Evolutionary conservation across 768 basidiomycete genomes (phyloP).

Genomic region (Nevesoporus exiguus): DNA sequence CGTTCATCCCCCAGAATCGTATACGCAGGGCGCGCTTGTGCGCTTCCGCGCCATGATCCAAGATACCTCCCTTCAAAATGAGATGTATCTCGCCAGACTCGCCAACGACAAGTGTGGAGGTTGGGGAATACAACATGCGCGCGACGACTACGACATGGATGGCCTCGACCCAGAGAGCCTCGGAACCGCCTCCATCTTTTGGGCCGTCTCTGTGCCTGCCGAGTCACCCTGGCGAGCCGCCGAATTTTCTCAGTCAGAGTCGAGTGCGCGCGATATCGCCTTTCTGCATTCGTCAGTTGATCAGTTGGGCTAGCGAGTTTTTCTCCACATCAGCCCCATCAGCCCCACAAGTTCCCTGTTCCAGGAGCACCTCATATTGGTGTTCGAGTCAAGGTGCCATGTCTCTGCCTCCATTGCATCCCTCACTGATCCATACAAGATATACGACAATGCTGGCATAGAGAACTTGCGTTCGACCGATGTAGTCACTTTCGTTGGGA

Average conservation of each 20-base stretch:
- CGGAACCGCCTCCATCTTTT: conserved; percentile 60
- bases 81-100: conserved; percentile 62
- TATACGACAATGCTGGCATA: conserved; percentile 49
- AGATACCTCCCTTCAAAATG: conserved; percentile 70
- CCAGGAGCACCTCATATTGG: conserved; percentile 57
- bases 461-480: conserved; percentile 59
- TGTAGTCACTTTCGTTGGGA: conserved; percentile 66
- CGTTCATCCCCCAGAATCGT: conserved; percentile 44
- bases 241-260: conserved; percentile 23
- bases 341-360: conserved; percentile 64
- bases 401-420: not conserved
- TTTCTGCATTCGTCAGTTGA: not conserved
- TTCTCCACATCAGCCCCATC: conserved; percentile 26
- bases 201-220: conserved; percentile 75
- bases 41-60: conserved; percentile 78
- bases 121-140: conserved; percentile 59
- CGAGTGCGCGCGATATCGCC: conserved; percentile 17
- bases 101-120: conserved; percentile 53
- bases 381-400: conserved; percentile 62
- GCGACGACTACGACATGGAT: conserved; percentile 12
- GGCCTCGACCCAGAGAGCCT: conserved; percentile 47
- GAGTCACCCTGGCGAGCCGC: conserved; percentile 55
- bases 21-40: conserved; percentile 56
- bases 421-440: conserved; percentile 35
- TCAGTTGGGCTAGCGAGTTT: conserved; percentile 18